A percentile compares a stretch with the other conserved stretches of the same genome.
These are phyloP conservation scores for Fragaria iinumae DNA, from an alignment of 306 rosid genomes.

Conservation along the genomic window DNA sequence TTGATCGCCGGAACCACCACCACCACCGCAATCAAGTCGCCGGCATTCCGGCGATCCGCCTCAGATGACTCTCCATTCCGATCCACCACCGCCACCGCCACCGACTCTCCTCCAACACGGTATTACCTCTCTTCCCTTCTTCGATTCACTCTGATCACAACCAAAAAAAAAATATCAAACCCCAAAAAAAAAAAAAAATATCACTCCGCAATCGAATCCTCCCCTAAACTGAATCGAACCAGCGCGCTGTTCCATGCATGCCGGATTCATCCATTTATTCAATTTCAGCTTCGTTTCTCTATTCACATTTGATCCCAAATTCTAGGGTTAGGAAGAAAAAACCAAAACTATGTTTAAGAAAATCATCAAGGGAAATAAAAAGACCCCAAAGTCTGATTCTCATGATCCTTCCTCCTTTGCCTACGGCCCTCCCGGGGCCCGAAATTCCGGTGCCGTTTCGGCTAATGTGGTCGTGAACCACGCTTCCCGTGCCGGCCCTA, in stretches of 20 bases:
- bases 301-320: slow-evolving; percentile 28
- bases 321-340: slow-evolving; percentile 39
- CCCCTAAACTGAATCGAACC: neutral
- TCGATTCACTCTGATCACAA: neutral
- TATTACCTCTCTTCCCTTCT: slow-evolving; percentile 18
- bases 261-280: slow-evolving; percentile 16
- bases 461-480: slow-evolving; percentile 67
- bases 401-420: slow-evolving; percentile 47
- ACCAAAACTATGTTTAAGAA: slow-evolving; percentile 68
- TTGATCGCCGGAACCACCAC: slow-evolving; percentile 52
- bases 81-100: slow-evolving; percentile 32
- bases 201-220: neutral
- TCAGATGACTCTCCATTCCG: slow-evolving; percentile 44
- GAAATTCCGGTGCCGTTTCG: slow-evolving; percentile 36
- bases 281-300: slow-evolving; percentile 15
- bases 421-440: slow-evolving; percentile 36
- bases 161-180: neutral
- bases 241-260: slow-evolving; percentile 16
- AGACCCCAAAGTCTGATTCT: slow-evolving; percentile 85
- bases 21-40: slow-evolving; percentile 37
- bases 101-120: slow-evolving; percentile 22
- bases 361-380: slow-evolving; percentile 73
- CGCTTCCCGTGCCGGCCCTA: slow-evolving; percentile 58
- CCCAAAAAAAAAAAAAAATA: neutral
- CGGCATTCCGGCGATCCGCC: slow-evolving; percentile 49